Base-by-base conservation (phyloP, 176 grass and related monocot genomes). In the Dactylis glomerata region DNA sequence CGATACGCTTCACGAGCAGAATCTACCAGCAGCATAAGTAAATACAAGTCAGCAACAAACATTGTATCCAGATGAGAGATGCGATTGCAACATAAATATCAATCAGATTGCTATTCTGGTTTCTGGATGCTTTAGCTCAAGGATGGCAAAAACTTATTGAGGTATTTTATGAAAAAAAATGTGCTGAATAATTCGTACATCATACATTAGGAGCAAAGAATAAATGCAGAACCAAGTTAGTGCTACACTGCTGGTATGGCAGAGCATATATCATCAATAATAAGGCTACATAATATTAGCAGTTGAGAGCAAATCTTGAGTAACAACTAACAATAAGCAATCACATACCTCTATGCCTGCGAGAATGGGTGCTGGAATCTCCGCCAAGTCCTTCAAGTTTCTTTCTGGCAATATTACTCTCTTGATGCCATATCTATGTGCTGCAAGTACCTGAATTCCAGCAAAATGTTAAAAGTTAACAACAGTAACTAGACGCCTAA, bases 381-480 rank as follows among this genome's bases (percentile, higher is more conserved):
- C 96, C 50, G 89, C 76, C 69, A 99, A 84, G 83, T 99, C 96
- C 86, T 99, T 99, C 78, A 89, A 84, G 67, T 99, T 99, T 59
- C 96, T 88, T 90, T 94, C 93, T 69, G 96, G 96, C 68, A 99
- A 90, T 79, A 99, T 99, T 75, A 99, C 91, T 88, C 96, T 90
- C 86, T 94, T 99, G 68, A 99, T 96, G 41, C 96, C 96, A 92
- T 88, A 94, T 5, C 93, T 89, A 87, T 99, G 89, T 22, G 96
- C 96, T 1, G 96, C 93, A 86, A 99, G 76, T 47, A 99, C 91
- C 96, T 99, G 77, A 90, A 90, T 62, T 54, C 23, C 65, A 75
- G 10, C 14, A 49, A 71, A 36, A 37, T 17, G 62, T 32, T 52
- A 10, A 10, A 80, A 58, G 41, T 88, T 5, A 75, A 52, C 63